Percentiles rank a stretch among this genome's conserved stretches.
These are phyloP conservation scores for Colletotrichum echinochloae DNA, from an alignment of 2,329 filamentous ascomycete species.

Conservation along the genomic window DNA sequence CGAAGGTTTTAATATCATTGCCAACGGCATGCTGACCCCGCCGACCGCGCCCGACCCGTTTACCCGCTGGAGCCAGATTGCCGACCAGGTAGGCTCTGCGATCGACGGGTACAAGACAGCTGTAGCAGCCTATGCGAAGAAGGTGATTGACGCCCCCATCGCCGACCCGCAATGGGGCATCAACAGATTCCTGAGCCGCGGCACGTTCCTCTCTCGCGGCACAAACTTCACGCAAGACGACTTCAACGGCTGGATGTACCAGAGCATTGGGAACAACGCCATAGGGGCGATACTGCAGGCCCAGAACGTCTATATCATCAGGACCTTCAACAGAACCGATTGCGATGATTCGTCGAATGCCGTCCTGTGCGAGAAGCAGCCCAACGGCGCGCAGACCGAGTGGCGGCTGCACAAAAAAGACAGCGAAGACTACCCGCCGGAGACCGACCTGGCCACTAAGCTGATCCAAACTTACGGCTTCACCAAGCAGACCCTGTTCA, in stretches of 20 bases:
- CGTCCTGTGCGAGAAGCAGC: background rate
- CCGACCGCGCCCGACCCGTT: background rate
- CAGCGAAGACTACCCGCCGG: background rate
- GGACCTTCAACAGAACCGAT: background rate
- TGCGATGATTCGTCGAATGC: background rate
- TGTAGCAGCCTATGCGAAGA: background rate
- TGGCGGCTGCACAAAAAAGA: background rate
- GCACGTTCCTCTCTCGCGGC: slow-evolving; percentile 6
- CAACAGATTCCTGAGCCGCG: slow-evolving; percentile 7
- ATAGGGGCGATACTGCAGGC: slow-evolving; percentile 16
- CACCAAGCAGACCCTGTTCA: slow-evolving; percentile 11
- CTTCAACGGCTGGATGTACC: slow-evolving; percentile 25
- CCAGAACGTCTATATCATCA: slow-evolving; percentile 14
- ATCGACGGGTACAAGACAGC: slow-evolving; percentile 2
- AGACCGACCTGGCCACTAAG: background rate
- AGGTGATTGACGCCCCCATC: slow-evolving; percentile 17
- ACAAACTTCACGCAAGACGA: slow-evolving; percentile 22
- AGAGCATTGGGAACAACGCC: slow-evolving; percentile 8
- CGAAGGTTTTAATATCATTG: background rate
- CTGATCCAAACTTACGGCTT: background rate
- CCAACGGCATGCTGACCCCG: background rate
- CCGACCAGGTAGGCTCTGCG: background rate
- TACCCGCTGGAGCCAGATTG: slow-evolving; percentile 3
- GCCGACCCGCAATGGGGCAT: slow-evolving; percentile 22
- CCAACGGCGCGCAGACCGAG: slow-evolving; percentile 9